phyloP scores from a whole-genome alignment of 2,329 filamentous ascomycete genomes.

The Xylaria sp. region DNA sequence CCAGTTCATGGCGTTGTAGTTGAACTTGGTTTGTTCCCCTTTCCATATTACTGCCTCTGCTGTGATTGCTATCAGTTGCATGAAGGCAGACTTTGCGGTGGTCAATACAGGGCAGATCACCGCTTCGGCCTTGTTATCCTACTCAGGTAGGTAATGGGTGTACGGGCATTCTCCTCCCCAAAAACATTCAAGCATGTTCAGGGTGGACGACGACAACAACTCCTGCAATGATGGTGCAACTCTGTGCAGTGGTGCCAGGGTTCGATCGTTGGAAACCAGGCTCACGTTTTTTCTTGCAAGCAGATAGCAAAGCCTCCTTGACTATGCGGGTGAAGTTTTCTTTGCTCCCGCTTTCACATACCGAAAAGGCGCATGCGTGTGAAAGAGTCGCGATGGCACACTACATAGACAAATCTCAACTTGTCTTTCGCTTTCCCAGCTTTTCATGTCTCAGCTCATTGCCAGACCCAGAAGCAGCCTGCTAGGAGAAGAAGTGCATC shows the following conservation, averaged over 20 bases:
- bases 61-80: neutral
- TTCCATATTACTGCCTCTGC: neutral
- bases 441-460: constrained; percentile 18
- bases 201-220: neutral
- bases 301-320: constrained; percentile 9
- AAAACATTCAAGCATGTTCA: neutral
- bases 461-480: constrained; percentile 1
- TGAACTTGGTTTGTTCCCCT: neutral
- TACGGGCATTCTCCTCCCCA: neutral
- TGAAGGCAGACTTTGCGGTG: neutral
- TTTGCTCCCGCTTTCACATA: constrained; percentile 7
- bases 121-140: neutral
- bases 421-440: constrained; percentile 21
- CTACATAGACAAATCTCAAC: constrained; percentile 4
- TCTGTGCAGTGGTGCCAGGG: constrained; percentile 12
- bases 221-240: constrained; percentile 6
- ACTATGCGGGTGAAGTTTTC: neutral
- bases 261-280: constrained; percentile 6
- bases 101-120: neutral
- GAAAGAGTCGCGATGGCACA: constrained; percentile 20
- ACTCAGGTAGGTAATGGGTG: neutral
- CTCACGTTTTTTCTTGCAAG: neutral
- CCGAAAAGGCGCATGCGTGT: constrained; percentile 3
- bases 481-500: constrained; percentile 1
- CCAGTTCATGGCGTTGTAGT: neutral